Evolutionary conservation across 2,329 filamentous ascomycete species (phyloP), one percentile per base, ranked within the genome.

Genomic region (Chrysosporium queenslandicum): DNA sequence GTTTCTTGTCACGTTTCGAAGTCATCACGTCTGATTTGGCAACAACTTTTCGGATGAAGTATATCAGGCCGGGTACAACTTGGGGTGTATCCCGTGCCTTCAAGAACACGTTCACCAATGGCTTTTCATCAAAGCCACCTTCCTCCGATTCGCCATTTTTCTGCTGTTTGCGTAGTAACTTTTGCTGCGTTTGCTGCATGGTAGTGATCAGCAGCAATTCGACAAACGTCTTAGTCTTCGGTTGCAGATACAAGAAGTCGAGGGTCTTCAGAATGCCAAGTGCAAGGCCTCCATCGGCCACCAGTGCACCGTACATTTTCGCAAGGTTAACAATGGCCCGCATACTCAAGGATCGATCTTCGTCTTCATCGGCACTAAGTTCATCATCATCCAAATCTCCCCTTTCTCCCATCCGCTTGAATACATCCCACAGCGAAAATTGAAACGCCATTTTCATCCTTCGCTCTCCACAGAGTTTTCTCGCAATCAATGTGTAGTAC

Each of bases 401-500:
- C 20, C 78, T 79, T 67, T 95, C 90, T n/a, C 89, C 91, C 68
- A 96, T 80, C 32, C 81, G 78, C 61, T 85, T 83, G 68, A 96
- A 94, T 8, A 91, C 75, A 60, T 86, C 87, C 83, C 90, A 94
- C 0, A 97, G 73, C 6, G 84, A 81, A 61, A 91, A 89, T 64
- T 92, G 87, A 64, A 97, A 94, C 1, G 87, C 83, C 71, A 91
- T 91, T 56, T 82, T 81, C 59, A 94, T 77, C 60, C 82, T 81
- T 58, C 81, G 57, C 30, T 71, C 70, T 16, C 66, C 74, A 62
- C 89, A 94, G 7, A 96, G 76, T 58, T 83, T 83, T 45, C 80
- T 80, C 8, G 88, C 89, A 34, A 98, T 83, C 0, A 95, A 74
- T 0, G 87, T 86, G 65, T 98, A 98, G 71, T 94, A 98, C 0